phyloP scores from a whole-genome alignment of 2,329 filamentous ascomycete genomes.

The Thielaviopsis cerberus region DNA sequence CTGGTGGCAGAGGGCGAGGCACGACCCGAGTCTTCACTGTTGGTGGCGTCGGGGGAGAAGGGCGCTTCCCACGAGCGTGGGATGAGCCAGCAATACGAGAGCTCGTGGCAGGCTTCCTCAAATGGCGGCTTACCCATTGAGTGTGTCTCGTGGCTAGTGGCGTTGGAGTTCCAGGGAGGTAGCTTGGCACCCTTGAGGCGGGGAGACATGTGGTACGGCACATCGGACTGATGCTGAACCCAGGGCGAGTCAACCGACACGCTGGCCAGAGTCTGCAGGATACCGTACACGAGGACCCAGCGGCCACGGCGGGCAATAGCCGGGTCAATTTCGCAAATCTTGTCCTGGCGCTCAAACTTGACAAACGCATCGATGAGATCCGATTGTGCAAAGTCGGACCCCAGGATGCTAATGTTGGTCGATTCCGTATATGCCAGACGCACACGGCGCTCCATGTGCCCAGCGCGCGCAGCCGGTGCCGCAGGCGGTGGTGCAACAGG shows the following conservation, averaged over 20 bases:
- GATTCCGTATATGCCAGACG: slow-evolving; percentile 41
- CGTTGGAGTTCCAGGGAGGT: slow-evolving; percentile 34
- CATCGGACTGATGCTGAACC: slow-evolving; percentile 31
- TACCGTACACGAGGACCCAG: slow-evolving; percentile 42
- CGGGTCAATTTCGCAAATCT: slow-evolving; percentile 31
- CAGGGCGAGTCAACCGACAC: slow-evolving; percentile 38
- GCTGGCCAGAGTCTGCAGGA: slow-evolving; percentile 40
- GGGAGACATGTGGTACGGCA: slow-evolving; percentile 38
- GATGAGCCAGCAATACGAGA: slow-evolving; percentile 34
- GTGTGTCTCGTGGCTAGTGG: neutral
- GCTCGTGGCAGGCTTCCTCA: slow-evolving; percentile 28
- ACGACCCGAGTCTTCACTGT: slow-evolving; percentile 15
- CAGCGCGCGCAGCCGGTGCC: slow-evolving; percentile 12
- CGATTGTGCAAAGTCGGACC: slow-evolving; percentile 32
- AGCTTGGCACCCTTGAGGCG: slow-evolving; percentile 30
- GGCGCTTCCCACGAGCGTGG: slow-evolving; percentile 22
- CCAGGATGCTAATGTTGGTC: slow-evolving; percentile 38
- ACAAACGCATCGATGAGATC: slow-evolving; percentile 36
- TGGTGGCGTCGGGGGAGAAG: slow-evolving; percentile 15
- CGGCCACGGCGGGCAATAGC: slow-evolving; percentile 37
- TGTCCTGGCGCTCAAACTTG: slow-evolving; percentile 37
- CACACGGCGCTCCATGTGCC: slow-evolving; percentile 29
- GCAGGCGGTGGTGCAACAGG: neutral
- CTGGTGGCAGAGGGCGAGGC: slow-evolving; percentile 15
- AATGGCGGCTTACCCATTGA: neutral